Percentiles rank a stretch among this genome's conserved stretches.
Evolutionary conservation across 2,329 filamentous ascomycete genomes (phyloP).

Genomic region (Pyricularia sp.): DNA sequence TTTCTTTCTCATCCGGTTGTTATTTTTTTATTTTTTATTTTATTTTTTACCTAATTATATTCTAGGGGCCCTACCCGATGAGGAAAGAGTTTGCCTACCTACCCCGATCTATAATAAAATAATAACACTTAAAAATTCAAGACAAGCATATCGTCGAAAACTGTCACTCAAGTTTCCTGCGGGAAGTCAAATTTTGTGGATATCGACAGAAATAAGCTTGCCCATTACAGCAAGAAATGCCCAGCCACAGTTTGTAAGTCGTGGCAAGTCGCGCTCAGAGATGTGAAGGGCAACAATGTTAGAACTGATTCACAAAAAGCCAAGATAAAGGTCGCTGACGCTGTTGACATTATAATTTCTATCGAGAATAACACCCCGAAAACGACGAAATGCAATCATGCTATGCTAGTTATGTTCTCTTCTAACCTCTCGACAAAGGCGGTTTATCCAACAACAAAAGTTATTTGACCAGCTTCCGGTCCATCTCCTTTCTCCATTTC

Average conservation of each 20-base stretch:
- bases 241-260: not conserved
- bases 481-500: conserved; percentile 57
- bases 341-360: not conserved
- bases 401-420: not conserved
- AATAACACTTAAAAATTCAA: not conserved
- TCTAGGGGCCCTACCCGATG: not conserved
- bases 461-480: conserved; percentile 26
- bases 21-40: too few species aligned
- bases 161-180: not conserved
- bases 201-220: not conserved
- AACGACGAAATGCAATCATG: not conserved
- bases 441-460: not conserved
- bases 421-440: too few species aligned
- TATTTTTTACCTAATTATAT: not conserved
- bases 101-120: too few species aligned
- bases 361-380: too few species aligned
- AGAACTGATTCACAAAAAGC: not conserved
- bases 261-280: not conserved
- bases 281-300: not conserved
- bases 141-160: not conserved
- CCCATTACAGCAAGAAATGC: not conserved
- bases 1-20: too few species aligned
- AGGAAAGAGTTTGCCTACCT: not conserved
- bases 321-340: not conserved
- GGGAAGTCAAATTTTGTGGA: not conserved